Conservation (phyloP, 129 eudicot species). For the Saposhnikovia divaricata region DNA sequence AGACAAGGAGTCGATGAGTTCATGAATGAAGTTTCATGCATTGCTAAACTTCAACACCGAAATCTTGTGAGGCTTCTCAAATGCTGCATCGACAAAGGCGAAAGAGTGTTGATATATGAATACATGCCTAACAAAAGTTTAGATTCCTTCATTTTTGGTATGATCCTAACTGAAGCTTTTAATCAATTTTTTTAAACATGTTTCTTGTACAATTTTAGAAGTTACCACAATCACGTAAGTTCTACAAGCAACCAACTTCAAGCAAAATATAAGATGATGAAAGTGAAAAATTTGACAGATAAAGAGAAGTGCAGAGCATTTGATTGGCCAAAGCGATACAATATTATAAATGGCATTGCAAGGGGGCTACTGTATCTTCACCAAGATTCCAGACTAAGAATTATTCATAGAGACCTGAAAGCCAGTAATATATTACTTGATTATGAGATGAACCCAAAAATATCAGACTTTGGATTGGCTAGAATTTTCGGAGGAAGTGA, state of each 20-base stretch:
- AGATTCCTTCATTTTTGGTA: slow-evolving; percentile 4
- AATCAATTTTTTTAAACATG: background rate
- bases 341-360: background rate
- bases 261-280: background rate
- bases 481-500: slow-evolving; percentile 4
- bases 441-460: slow-evolving; percentile 5
- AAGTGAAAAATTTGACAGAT: background rate
- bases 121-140: slow-evolving; percentile 1
- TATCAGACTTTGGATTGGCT: slow-evolving; percentile 6
- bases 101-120: slow-evolving; percentile 6
- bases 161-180: background rate
- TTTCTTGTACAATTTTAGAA: background rate
- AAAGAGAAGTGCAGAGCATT: background rate
- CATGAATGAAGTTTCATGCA: slow-evolving; percentile 5
- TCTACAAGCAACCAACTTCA: background rate
- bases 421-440: background rate
- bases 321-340: background rate
- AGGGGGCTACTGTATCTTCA: slow-evolving; percentile 6
- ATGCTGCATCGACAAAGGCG: background rate
- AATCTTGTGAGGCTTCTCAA: slow-evolving; percentile 5
- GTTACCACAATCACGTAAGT: background rate
- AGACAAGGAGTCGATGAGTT: slow-evolving; percentile 9
- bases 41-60: slow-evolving; percentile 1
- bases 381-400: background rate
- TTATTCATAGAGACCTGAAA: slow-evolving; percentile 4